These are phyloP conservation scores for Alternaria brassicae DNA, from an alignment of 2,329 filamentous ascomycete genomes.

Conservation along the genomic window DNA sequence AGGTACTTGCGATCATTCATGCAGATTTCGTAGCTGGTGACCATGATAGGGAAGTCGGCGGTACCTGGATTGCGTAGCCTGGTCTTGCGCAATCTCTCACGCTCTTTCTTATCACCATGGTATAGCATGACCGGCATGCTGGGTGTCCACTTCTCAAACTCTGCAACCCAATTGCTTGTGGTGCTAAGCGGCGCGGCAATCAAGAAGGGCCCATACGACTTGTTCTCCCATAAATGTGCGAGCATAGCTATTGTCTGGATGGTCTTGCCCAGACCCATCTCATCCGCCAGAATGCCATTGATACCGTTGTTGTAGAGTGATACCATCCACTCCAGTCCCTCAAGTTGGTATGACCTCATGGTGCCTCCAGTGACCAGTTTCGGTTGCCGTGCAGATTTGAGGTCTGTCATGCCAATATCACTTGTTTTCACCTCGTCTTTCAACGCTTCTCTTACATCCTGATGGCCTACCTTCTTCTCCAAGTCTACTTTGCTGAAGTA, in stretches of 20 bases:
- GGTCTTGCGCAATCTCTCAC: conserved; percentile 77
- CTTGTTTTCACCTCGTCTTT: conserved; percentile 64
- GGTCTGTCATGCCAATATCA: conserved; percentile 69
- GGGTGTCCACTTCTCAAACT: conserved; percentile 90
- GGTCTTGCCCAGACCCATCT: conserved; percentile 94
- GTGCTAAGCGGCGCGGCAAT: conserved; percentile 92
- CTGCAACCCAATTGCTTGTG: conserved; percentile 93
- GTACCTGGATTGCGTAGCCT: conserved; percentile 73
- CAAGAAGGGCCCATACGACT: conserved; percentile 86
- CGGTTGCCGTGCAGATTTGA: conserved; percentile 85
- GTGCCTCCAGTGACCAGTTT: conserved; percentile 82
- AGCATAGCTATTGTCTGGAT: conserved; percentile 89
- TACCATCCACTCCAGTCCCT: conserved; percentile 92
- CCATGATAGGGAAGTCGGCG: conserved; percentile 83
- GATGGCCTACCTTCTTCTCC: conserved; percentile 60
- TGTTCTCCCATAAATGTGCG: conserved; percentile 85
- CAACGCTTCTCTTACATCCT: conserved; percentile 64
- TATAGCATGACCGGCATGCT: conserved; percentile 88
- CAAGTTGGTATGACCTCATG: conserved; percentile 93
- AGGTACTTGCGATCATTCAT: conserved; percentile 86
- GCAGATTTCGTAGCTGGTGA: conserved; percentile 96
- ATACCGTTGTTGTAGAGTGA: conserved; percentile 86
- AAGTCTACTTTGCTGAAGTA: conserved; percentile 68
- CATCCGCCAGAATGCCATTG: conserved; percentile 89
- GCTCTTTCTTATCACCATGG: conserved; percentile 80